Conservation (phyloP, 192 early-diverging fungal genomes). For the Diversispora eburnea region DNA sequence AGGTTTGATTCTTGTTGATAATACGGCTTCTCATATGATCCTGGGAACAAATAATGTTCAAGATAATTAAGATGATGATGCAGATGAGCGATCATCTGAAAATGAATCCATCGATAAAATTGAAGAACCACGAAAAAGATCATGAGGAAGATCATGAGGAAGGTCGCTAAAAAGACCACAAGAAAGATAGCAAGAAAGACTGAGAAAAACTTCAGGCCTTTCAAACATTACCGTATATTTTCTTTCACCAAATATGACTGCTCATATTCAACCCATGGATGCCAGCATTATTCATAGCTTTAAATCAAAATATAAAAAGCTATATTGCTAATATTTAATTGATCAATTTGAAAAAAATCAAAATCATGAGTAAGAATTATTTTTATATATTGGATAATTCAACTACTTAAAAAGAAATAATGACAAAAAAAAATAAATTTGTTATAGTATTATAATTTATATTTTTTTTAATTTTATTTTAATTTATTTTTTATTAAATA, state of each 20-base stretch:
- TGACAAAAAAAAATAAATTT: too few species aligned
- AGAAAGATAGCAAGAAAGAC: too few species aligned
- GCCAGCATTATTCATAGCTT: background rate
- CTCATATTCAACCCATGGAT: slow-evolving; percentile 7
- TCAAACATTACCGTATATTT: background rate
- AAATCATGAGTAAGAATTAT: background rate
- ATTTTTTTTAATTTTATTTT: background rate
- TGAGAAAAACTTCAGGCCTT: background rate
- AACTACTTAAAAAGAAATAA: too few species aligned
- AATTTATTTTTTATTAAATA: background rate
- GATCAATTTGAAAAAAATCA: background rate
- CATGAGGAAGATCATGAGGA: too few species aligned
- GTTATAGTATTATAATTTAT: too few species aligned
- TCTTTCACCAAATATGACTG: background rate
- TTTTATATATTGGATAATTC: background rate
- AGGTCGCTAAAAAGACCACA: too few species aligned
- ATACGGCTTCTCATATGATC: background rate
- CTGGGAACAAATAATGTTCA: background rate
- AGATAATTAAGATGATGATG: too few species aligned
- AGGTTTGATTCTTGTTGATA: too few species aligned
- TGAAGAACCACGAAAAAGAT: too few species aligned
- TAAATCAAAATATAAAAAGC: background rate
- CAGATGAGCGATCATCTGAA: too few species aligned
- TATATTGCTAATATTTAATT: background rate
- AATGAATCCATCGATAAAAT: too few species aligned